Evolutionary conservation across 2,329 filamentous ascomycete species (phyloP).

Genomic region (Beauveria asiatica): DNA sequence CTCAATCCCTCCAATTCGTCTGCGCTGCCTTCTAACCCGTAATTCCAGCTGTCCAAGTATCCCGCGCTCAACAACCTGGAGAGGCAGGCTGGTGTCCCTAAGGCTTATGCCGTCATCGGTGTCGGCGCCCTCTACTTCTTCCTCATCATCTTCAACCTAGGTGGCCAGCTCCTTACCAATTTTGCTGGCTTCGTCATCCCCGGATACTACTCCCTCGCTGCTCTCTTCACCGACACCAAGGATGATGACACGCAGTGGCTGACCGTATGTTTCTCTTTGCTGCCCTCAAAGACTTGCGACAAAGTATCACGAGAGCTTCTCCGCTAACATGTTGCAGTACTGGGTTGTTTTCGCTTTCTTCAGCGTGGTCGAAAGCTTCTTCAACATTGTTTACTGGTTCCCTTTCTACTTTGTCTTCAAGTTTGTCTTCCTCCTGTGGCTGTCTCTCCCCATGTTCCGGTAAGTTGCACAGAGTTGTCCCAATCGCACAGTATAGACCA

Average conservation of each 20-base stretch:
- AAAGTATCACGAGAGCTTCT: background rate
- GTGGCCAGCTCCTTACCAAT: slow-evolving; percentile 81
- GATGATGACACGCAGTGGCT: slow-evolving; percentile 76
- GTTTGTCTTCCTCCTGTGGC: slow-evolving; percentile 95
- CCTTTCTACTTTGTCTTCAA: slow-evolving; percentile 99
- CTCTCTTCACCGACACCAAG: slow-evolving; percentile 64
- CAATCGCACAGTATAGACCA: background rate
- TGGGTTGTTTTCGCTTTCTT: slow-evolving; percentile 82
- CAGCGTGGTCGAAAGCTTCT: slow-evolving; percentile 72
- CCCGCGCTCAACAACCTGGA: slow-evolving; percentile 76
- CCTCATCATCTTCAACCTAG: slow-evolving; percentile 87
- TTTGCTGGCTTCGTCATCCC: slow-evolving; percentile 75
- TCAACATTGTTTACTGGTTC: slow-evolving; percentile 88
- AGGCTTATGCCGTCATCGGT: slow-evolving; percentile 76
- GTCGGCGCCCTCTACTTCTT: slow-evolving; percentile 76
- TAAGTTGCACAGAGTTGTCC: slow-evolving; percentile 40
- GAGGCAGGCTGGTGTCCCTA: slow-evolving; percentile 73
- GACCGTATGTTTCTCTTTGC: slow-evolving; percentile 44
- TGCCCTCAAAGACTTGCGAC: background rate
- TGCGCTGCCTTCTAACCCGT: background rate
- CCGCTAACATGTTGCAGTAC: slow-evolving; percentile 51
- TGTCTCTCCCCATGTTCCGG: slow-evolving; percentile 89
- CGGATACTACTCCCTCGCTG: slow-evolving; percentile 74
- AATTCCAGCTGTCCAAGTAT: slow-evolving; percentile 70
- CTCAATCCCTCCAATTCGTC: background rate